These are phyloP conservation scores for Kodamaea kakaduensis DNA, from an alignment of 805 yeast genomes.

Conservation along the genomic window DNA sequence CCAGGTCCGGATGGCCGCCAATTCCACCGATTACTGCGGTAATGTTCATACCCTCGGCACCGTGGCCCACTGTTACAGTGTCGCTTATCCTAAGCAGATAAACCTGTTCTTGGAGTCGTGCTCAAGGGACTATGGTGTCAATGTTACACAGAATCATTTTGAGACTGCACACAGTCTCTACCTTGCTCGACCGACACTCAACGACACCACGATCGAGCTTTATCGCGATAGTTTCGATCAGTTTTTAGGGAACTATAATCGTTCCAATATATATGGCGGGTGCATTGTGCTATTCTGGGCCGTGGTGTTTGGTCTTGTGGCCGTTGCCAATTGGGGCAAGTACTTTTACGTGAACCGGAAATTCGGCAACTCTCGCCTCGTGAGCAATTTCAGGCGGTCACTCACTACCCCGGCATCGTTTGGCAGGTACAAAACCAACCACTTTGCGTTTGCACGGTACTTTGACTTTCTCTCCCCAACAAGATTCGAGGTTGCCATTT, in stretches of 20 bases:
- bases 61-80: conserved; percentile 31
- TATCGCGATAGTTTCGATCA: conserved; percentile 30
- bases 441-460: conserved; percentile 17
- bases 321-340: conserved; percentile 33
- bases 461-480: conserved; percentile 27
- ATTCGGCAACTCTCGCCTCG: conserved; percentile 16
- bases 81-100: conserved; percentile 22
- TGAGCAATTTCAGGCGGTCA: conserved; percentile 22
- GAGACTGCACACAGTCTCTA: conserved; percentile 17
- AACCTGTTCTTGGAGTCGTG: conserved; percentile 26
- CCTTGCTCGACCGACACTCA: conserved; percentile 14
- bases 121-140: conserved; percentile 15
- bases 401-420: conserved; percentile 39
- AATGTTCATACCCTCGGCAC: conserved; percentile 31
- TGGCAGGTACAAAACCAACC: conserved; percentile 26
- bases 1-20: conserved; percentile 14
- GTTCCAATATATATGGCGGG: conserved; percentile 34
- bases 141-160: conserved; percentile 21
- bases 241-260: conserved; percentile 39
- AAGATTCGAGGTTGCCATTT: conserved; percentile 11
- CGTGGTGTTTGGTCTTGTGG: conserved; percentile 21
- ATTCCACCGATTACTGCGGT: conserved; percentile 6
- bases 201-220: conserved; percentile 16
- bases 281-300: conserved; percentile 31
- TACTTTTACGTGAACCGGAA: conserved; percentile 19